Evolutionary conservation across 441 rosid species (phyloP), one percentile per base, ranked within the genome.

Genomic region (Populus hybrid): DNA sequence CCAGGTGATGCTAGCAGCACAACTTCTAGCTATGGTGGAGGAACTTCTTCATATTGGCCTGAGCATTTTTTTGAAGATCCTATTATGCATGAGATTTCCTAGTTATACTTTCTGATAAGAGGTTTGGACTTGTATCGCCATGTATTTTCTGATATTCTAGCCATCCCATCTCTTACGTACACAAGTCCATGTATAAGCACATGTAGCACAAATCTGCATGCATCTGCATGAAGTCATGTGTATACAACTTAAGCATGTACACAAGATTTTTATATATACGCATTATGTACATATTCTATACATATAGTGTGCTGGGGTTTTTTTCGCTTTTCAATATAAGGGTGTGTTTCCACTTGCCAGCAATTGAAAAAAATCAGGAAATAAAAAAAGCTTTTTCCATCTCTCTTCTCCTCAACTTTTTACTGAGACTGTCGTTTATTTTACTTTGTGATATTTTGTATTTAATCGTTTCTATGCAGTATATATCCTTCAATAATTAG

Each of bases 21-120:
- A 59, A 77, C 86, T 82, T 87, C 94, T 50, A 87, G 93, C 84
- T 84, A 85, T 72, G 90, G 85, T 63, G 87, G 89, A 69, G 89
- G 83, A 66, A 73, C 76, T 74, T 86, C 92, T 31, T 86, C 89
- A 9, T 84, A 82, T 78, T 90, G 93, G 94, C 84, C 87, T 64
- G 90, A 93, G 72, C 83, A 90, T 80, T 86, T 87, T 75, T 84
- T 92, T 74, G 92, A 88, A 35, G 94, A 88, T 70, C 77, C 87
- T 71, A 75, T 86, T 26, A 82, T 86, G 84, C 88, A 86, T 74
- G 92, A 89, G 24, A 85, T 90, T 66, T 85, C 84, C 72, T 90
- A 82, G 77, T 56, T 72, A 31, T 50, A 35, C 2, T 24, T 26
- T 74, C 14, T 35, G 23, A 72, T 31, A 28, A 71, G 35, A 50